Base-by-base conservation (phyloP, 495 filamentous ascomycete species). In the Penicillium flavigenum region DNA sequence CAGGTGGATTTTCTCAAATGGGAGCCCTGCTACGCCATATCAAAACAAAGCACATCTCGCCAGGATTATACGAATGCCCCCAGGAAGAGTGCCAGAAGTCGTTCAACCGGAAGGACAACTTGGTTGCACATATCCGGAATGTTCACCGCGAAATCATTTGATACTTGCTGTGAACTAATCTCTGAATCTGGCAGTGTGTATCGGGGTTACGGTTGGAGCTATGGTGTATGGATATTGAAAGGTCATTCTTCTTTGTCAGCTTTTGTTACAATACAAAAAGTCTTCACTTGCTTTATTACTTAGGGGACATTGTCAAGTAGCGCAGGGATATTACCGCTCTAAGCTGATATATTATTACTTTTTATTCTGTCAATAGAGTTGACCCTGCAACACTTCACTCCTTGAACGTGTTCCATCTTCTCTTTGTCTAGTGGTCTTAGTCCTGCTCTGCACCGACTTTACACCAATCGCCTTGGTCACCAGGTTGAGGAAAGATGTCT, bases 101-200 rank as follows among this genome's bases (percentile, higher is more conserved):
- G 8, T 66, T 66, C 24, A 59, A 60, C n/a, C 54, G 64, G 8
- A 63, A 59, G 19, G 57, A 63, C 22, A 63, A 66, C 12, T 16
- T 66, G 11, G 20, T 54, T 11, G 48, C 53, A 2, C 64, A 63
- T 43, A 31, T 61, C n/a, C 58, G 61, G 20, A 43, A 51, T 16
- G 47, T 52, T 26, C 49, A 52, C 12, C 49, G 49, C 3, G 34
- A 22, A 22, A 19, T 2, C 11, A 0, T 29, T 52, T 52, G n/a
- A 42, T 12, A 0, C 4, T 4, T n/a, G 6, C 6, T 29, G 2
- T 11, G 14, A 47, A 29, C 34, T 38, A 4, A 4, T 42, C n/a
- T 14, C 4, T 42, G n/a, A 5, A 9, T 29, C 2, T 16, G 8
- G 14, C 1, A 7, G 0, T 47, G 16, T 3, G 6, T 29, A 9